A percentile compares a stretch with the other conserved stretches of the same genome.
Conservation (phyloP, 2,329 filamentous ascomycete genomes). For the Aspergillus bombycis region DNA sequence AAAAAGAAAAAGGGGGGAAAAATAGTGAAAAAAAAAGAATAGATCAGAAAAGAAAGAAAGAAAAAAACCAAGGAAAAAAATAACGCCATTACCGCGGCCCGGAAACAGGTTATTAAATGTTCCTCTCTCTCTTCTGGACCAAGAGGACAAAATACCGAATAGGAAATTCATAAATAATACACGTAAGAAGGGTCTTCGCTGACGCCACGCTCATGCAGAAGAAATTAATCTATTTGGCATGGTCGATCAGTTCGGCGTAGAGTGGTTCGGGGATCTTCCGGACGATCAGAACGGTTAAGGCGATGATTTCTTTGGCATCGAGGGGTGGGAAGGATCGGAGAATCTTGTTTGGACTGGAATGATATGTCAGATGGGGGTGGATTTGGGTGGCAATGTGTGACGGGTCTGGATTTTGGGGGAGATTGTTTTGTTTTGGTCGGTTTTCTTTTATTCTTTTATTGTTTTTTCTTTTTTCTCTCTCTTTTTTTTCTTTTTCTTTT, state of each 20-base stretch:
- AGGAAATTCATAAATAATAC: conserved; percentile 12
- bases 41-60: neutral
- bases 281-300: conserved; percentile 81
- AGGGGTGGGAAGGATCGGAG: conserved; percentile 84
- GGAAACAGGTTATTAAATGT: neutral
- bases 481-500: neutral
- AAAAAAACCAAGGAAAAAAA: neutral
- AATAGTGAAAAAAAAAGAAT: neutral
- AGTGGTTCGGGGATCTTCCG: conserved; percentile 88
- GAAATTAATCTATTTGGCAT: conserved; percentile 61
- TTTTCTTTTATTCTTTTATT: neutral
- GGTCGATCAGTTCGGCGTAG: conserved; percentile 85
- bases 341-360: conserved; percentile 80
- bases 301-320: conserved; percentile 81
- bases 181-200: neutral
- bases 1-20: neutral
- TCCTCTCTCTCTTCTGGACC: neutral
- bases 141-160: conserved; percentile 1
- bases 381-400: neutral
- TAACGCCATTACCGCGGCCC: neutral
- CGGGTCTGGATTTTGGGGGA: neutral
- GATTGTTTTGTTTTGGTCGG: conserved; percentile 1
- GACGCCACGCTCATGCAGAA: neutral
- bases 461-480: neutral
- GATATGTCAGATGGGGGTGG: conserved; percentile 15